Percentiles rank a stretch among this genome's conserved stretches.
Conservation (phyloP, 2,329 filamentous ascomycete genomes). For the Trichophyton schoenleinii region DNA sequence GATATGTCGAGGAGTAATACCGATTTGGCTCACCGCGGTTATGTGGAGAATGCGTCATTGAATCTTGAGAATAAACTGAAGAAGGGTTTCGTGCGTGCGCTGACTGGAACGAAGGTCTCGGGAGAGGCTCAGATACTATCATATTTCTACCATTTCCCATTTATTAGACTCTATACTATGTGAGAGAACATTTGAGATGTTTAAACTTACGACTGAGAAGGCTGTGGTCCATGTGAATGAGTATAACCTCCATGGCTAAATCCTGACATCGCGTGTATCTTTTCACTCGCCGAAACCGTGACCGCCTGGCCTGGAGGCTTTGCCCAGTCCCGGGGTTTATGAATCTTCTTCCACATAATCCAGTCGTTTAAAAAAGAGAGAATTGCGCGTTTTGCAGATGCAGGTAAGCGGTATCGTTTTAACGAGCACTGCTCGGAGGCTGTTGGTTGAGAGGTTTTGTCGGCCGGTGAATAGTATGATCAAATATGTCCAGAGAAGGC, state of each 20-base stretch:
- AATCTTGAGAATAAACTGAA: slow-evolving; percentile 8
- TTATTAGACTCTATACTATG: neutral
- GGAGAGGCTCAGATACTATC: neutral
- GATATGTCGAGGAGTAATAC: neutral
- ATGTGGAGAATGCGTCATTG: neutral
- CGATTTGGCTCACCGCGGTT: neutral
- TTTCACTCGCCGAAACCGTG: slow-evolving; percentile 1
- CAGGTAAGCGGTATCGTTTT: neutral
- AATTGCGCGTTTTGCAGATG: neutral
- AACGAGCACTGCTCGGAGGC: neutral
- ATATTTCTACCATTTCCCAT: neutral
- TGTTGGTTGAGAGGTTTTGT: neutral
- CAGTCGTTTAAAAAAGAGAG: neutral
- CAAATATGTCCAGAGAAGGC: neutral
- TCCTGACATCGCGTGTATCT: neutral
- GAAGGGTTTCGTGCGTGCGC: slow-evolving; percentile 6
- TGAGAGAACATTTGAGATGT: neutral
- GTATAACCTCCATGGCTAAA: neutral
- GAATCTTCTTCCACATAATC: slow-evolving; percentile 6
- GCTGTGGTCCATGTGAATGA: neutral
- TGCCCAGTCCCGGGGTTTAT: slow-evolving; percentile 2
- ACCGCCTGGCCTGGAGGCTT: neutral
- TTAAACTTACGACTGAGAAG: neutral
- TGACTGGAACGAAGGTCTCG: neutral
- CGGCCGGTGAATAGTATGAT: neutral